Percentiles rank a stretch among this genome's conserved stretches.
Conservation (phyloP, 2,329 filamentous ascomycete genomes). For the Cercospora sp. region DNA sequence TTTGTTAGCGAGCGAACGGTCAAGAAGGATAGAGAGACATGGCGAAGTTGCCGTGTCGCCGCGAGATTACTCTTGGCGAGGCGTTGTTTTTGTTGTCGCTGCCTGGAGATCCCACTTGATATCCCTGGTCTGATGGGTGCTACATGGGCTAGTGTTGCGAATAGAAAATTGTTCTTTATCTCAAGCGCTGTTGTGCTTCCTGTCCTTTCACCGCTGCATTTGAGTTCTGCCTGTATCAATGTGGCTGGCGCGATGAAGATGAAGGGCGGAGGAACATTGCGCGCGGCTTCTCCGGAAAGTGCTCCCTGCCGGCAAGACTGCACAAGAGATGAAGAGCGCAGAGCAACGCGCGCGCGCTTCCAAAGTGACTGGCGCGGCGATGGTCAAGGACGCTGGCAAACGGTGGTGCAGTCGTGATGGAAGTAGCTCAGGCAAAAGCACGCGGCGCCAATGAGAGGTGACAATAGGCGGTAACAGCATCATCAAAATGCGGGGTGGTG, state of each 20-base stretch:
- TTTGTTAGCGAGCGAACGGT: not conserved
- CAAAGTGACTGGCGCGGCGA: not conserved
- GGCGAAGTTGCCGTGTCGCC: not conserved
- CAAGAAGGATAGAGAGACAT: slow-evolving; percentile 1
- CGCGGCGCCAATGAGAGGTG: not conserved
- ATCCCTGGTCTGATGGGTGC: slow-evolving; percentile 4
- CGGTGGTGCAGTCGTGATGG: not conserved
- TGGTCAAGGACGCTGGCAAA: not conserved
- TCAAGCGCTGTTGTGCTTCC: not conserved
- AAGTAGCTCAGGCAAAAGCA: not conserved
- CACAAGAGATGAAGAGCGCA: not conserved
- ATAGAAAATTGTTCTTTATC: not conserved
- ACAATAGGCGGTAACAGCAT: not conserved
- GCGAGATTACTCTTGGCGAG: not conserved
- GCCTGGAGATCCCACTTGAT: slow-evolving; percentile 1
- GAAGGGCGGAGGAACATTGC: not conserved
- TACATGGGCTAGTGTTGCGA: slow-evolving; percentile 1
- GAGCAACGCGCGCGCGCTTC: not conserved
- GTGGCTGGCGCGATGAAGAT: not conserved
- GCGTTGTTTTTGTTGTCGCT: slow-evolving; percentile 6
- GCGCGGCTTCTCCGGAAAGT: not conserved
- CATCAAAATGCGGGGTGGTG: not conserved
- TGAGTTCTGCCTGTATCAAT: not conserved
- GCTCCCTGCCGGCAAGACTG: not conserved
- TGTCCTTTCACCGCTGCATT: not conserved